Evolutionary conservation across 1,284 basidiomycete species (phyloP).

Genomic region (Fomitiporia mediterranea): DNA sequence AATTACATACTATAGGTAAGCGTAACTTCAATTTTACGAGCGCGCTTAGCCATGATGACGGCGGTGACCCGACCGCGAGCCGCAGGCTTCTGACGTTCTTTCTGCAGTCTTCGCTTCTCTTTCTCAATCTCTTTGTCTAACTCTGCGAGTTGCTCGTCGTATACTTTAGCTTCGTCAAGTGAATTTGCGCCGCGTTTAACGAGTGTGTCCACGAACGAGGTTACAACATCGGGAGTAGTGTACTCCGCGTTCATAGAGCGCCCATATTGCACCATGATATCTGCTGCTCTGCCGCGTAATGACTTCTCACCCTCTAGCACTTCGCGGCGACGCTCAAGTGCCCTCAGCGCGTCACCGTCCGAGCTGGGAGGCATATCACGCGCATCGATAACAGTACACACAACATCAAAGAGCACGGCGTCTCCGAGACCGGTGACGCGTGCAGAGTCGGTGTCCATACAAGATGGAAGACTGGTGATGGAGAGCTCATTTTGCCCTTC

Average conservation of each 20-base stretch:
- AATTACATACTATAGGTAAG: constrained; percentile 47
- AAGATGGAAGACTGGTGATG: constrained; percentile 42
- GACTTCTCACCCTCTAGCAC: constrained; percentile 35
- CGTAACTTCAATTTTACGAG: constrained; percentile 38
- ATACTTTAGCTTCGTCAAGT: constrained; percentile 23
- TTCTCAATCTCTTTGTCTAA: constrained; percentile 30
- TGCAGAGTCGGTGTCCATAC: constrained; percentile 44
- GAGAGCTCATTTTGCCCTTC: constrained; percentile 45
- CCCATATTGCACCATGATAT: constrained; percentile 40
- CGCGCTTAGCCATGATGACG: constrained; percentile 35
- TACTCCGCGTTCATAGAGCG: constrained; percentile 41
- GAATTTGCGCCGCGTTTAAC: constrained; percentile 36
- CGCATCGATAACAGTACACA: constrained; percentile 33
- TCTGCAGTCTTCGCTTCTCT: constrained; percentile 32
- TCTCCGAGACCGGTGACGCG: constrained; percentile 43
- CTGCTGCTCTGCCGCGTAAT: constrained; percentile 36
- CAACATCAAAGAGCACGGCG: constrained; percentile 46
- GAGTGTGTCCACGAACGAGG: constrained; percentile 39
- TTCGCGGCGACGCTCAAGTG: constrained; percentile 32
- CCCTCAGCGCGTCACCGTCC: constrained; percentile 12
- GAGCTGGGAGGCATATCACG: constrained; percentile 24
- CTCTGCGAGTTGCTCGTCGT: constrained; percentile 39
- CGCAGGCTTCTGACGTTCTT: neutral
- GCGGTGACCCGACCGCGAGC: constrained; percentile 35
- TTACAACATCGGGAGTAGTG: constrained; percentile 32